phyloP scores from a whole-genome alignment of 1,139 yeast genomes.

The Scheffersomyces lignicola region DNA sequence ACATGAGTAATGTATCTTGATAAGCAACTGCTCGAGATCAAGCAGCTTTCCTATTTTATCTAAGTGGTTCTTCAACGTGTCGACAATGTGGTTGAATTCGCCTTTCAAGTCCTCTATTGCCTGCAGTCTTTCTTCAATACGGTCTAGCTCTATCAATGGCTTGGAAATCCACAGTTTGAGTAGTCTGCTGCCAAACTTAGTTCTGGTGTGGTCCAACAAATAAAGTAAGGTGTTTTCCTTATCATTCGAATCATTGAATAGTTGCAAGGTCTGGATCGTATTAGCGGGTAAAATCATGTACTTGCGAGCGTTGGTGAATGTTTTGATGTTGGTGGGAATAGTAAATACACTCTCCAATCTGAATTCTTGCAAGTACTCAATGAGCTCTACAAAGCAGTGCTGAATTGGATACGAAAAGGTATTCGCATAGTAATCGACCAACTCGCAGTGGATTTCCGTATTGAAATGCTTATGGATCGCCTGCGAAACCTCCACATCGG shows the following conservation, averaged over 20 bases:
- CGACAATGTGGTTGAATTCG: conserved; percentile 49
- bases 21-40: conserved; percentile 69
- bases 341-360: conserved; percentile 57
- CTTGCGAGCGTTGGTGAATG: conserved; percentile 48
- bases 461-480: conserved; percentile 12
- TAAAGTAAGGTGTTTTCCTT: conserved; percentile 70
- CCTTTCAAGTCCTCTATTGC: conserved; percentile 64
- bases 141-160: conserved; percentile 58
- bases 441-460: conserved; percentile 13
- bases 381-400: conserved; percentile 48
- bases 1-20: conserved; percentile 63
- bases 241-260: conserved; percentile 66
- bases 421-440: conserved; percentile 25
- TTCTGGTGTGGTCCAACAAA: conserved; percentile 77
- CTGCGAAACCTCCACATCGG: background rate
- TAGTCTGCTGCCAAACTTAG: conserved; percentile 71
- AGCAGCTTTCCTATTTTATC: conserved; percentile 26
- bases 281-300: conserved; percentile 71
- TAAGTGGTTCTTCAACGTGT: conserved; percentile 48
- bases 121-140: conserved; percentile 58
- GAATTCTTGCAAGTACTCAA: conserved; percentile 61
- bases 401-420: conserved; percentile 28
- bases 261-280: conserved; percentile 69
- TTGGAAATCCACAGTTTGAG: conserved; percentile 70
- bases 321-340: conserved; percentile 44